Percentiles rank a stretch among this genome's conserved stretches.
These are phyloP conservation scores for Euphrasia arctica DNA, from an alignment of 305 asterid genomes.

Conservation along the genomic window DNA sequence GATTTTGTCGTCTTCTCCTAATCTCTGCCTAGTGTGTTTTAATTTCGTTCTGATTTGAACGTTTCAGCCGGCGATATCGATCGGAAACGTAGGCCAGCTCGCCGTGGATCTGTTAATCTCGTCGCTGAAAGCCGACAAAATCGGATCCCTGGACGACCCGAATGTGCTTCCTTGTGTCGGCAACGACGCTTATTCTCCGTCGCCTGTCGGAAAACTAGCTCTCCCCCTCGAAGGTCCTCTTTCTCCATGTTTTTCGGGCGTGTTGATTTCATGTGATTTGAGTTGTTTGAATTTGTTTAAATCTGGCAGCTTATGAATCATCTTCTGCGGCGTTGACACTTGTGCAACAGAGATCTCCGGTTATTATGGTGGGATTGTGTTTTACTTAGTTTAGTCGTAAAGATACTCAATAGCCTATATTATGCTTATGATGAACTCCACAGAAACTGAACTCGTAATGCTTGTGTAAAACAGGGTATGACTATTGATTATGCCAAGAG, in stretches of 20 bases:
- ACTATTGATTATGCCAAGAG: slow-evolving; percentile 78
- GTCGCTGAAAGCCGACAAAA: slow-evolving; percentile 58
- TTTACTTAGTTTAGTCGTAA: background rate
- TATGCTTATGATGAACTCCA: background rate
- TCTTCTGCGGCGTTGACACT: slow-evolving; percentile 54
- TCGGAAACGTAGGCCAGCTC: slow-evolving; percentile 94
- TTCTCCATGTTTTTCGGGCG: background rate
- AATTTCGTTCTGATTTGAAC: background rate
- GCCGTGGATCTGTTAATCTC: slow-evolving; percentile 85
- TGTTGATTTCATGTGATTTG: background rate
- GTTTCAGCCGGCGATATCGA: slow-evolving; percentile 83
- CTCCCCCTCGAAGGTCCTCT: slow-evolving; percentile 84
- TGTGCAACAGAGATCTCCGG: slow-evolving; percentile 91
- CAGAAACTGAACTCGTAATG: slow-evolving; percentile 13
- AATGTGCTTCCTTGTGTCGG: slow-evolving; percentile 90
- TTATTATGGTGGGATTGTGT: slow-evolving; percentile 55
- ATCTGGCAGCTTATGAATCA: slow-evolving; percentile 66
- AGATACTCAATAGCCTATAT: background rate
- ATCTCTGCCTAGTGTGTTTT: background rate
- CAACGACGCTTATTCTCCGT: slow-evolving; percentile 77
- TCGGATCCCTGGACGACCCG: slow-evolving; percentile 80
- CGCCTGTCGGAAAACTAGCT: slow-evolving; percentile 74
- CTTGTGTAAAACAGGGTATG: slow-evolving; percentile 69
- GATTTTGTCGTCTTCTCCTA: slow-evolving; percentile 9
- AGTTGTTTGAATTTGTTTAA: background rate